Evolutionary conservation across 2,329 filamentous ascomycete species (phyloP).

Genomic region (Nannizzia gypsea): DNA sequence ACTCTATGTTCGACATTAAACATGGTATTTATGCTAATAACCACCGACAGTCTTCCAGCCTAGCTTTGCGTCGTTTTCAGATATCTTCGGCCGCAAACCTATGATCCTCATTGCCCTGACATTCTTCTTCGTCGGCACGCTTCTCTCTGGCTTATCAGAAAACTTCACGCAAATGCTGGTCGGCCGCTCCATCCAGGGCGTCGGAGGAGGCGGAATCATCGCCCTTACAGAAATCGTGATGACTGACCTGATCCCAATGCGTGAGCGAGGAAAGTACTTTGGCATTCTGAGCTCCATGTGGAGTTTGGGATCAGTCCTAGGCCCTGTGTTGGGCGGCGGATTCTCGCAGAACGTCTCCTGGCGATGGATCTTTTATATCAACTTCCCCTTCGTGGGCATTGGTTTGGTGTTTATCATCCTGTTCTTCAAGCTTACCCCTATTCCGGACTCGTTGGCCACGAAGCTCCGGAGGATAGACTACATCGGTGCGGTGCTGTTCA

Average conservation of each 20-base stretch:
- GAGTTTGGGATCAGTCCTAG: conserved; percentile 30
- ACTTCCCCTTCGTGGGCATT: conserved; percentile 46
- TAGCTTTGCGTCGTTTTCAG: conserved; percentile 36
- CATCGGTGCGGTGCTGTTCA: conserved; percentile 50
- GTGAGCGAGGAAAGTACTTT: conserved; percentile 30
- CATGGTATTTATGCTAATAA: background rate
- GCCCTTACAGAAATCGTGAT: conserved; percentile 34
- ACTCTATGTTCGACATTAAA: background rate
- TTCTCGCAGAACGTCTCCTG: conserved; percentile 30
- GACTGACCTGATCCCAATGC: conserved; percentile 35
- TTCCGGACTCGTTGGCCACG: conserved; percentile 35
- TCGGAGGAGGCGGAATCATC: conserved; percentile 37
- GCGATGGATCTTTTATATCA: conserved; percentile 55
- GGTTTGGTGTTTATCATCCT: conserved; percentile 38
- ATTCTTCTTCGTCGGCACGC: conserved; percentile 36
- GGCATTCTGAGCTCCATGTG: conserved; percentile 32
- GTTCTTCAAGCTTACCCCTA: conserved; percentile 43
- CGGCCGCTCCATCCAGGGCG: conserved; percentile 35
- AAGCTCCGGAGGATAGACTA: conserved; percentile 51
- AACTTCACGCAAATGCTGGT: conserved; percentile 37
- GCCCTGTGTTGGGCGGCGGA: conserved; percentile 33
- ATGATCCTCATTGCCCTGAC: conserved; percentile 30
- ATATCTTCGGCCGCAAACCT: conserved; percentile 38
- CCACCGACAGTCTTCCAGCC: conserved; percentile 37
- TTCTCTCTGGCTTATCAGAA: conserved; percentile 32